phyloP scores from a whole-genome alignment of 2,329 filamentous ascomycete genomes.

The Phialophora macrospora region DNA sequence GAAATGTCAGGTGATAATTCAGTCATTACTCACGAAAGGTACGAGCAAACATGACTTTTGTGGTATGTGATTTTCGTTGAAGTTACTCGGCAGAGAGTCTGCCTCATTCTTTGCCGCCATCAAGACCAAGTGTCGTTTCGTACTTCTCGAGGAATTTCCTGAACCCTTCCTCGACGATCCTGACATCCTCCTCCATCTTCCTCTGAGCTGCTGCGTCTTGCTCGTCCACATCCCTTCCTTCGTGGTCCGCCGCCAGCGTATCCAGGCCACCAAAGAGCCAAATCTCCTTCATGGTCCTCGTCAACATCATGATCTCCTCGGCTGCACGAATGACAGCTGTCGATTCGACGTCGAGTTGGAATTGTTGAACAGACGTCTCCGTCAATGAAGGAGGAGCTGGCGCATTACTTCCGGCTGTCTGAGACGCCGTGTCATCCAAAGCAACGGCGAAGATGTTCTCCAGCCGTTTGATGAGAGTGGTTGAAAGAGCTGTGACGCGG shows the following conservation, averaged over 20 bases:
- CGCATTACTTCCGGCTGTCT: constrained; percentile 7
- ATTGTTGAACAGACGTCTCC: constrained; percentile 61
- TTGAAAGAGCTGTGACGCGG: constrained; percentile 35
- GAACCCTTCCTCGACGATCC: constrained; percentile 45
- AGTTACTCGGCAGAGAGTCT: not conserved
- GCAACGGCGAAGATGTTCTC: constrained; percentile 37
- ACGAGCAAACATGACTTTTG: not conserved
- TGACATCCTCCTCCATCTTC: constrained; percentile 54
- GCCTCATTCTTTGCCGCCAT: not conserved
- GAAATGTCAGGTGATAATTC: not conserved
- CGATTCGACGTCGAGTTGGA: constrained; percentile 58
- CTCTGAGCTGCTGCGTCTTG: constrained; percentile 47
- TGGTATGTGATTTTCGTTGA: not conserved
- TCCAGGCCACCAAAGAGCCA: constrained; percentile 70
- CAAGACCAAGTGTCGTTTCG: constrained; percentile 25
- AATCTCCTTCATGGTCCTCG: constrained; percentile 67
- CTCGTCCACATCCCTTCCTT: constrained; percentile 46
- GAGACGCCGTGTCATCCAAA: constrained; percentile 23
- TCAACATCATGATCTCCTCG: constrained; percentile 66
- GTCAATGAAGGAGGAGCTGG: constrained; percentile 45
- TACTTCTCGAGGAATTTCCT: constrained; percentile 33
- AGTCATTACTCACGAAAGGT: not conserved
- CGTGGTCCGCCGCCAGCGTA: constrained; percentile 53
- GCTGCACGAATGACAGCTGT: constrained; percentile 64
- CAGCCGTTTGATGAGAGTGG: constrained; percentile 34